phyloP scores from a whole-genome alignment of 352 stramenopile species.

The Globisporangium cederbergense region DNA sequence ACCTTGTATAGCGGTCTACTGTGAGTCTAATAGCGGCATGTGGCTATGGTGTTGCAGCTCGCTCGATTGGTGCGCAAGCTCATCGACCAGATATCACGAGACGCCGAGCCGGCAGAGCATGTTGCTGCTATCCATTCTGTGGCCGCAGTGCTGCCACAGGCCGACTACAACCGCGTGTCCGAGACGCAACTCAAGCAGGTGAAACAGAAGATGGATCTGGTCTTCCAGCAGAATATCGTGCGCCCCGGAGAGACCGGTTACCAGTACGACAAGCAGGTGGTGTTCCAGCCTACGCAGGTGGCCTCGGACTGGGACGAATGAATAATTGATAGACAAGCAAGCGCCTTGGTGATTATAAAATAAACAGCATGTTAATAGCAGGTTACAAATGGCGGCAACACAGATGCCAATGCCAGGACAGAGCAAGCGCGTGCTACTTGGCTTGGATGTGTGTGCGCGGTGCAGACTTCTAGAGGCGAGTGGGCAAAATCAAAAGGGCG shows the following conservation, averaged over 20 bases:
- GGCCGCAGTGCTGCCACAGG: slow-evolving; percentile 35
- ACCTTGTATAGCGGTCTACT: background rate
- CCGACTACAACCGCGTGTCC: slow-evolving; percentile 79
- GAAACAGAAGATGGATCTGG: slow-evolving; percentile 68
- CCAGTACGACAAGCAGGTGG: slow-evolving; percentile 68
- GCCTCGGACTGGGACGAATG: slow-evolving; percentile 54
- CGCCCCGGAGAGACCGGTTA: slow-evolving; percentile 50
- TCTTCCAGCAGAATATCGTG: slow-evolving; percentile 64
- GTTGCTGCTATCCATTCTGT: background rate
- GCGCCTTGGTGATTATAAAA: slow-evolving; percentile 38
- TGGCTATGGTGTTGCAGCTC: slow-evolving; percentile 25
- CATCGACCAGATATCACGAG: slow-evolving; percentile 18
- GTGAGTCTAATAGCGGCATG: background rate
- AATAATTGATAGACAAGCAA: slow-evolving; percentile 6
- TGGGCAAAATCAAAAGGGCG: background rate
- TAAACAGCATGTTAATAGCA: slow-evolving; percentile 57
- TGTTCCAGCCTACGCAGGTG: slow-evolving; percentile 42
- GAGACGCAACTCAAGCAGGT: slow-evolving; percentile 66
- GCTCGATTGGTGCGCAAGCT: slow-evolving; percentile 46
- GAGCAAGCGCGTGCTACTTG: background rate
- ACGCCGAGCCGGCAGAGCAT: background rate
- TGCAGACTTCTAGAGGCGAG: slow-evolving; percentile 19
- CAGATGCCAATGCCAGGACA: background rate
- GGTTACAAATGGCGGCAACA: slow-evolving; percentile 23
- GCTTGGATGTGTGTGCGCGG: background rate